phyloP scores from a whole-genome alignment of 2,329 filamentous ascomycete genomes.

The Penicillium sp. region DNA sequence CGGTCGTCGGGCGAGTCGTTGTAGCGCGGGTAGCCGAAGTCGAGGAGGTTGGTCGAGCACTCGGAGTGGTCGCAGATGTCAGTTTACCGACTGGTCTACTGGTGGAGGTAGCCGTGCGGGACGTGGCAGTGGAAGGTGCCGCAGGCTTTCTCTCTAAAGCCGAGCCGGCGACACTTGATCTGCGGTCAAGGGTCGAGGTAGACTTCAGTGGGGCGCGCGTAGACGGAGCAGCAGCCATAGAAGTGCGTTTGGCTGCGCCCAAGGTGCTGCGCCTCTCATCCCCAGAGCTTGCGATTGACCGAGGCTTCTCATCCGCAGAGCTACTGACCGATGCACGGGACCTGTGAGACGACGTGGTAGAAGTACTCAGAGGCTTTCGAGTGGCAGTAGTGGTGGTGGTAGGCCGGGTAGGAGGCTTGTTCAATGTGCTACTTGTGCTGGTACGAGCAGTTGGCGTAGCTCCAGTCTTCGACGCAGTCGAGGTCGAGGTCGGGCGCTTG shows the following conservation, averaged over 20 bases:
- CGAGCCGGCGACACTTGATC: slow-evolving; percentile 39
- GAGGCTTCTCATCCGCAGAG: slow-evolving; percentile 45
- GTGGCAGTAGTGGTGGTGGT: slow-evolving; percentile 27
- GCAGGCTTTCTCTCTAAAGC: slow-evolving; percentile 34
- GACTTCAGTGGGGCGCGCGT: slow-evolving; percentile 37
- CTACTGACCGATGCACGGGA: slow-evolving; percentile 45
- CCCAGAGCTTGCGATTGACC: slow-evolving; percentile 44
- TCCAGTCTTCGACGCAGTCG: slow-evolving; percentile 30
- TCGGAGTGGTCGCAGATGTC: slow-evolving; percentile 25
- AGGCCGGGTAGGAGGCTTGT: slow-evolving; percentile 47
- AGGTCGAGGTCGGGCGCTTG: slow-evolving; percentile 39
- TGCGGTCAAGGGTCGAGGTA: slow-evolving; percentile 37
- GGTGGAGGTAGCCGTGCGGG: slow-evolving; percentile 26
- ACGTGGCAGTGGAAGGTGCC: slow-evolving; percentile 14
- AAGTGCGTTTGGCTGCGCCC: slow-evolving; percentile 46
- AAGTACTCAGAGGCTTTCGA: slow-evolving; percentile 38
- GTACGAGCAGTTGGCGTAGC: slow-evolving; percentile 29
- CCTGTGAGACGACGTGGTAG: slow-evolving; percentile 40
- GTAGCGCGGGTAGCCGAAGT: slow-evolving; percentile 15
- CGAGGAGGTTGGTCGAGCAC: slow-evolving; percentile 27
- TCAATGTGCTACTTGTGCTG: slow-evolving; percentile 40
- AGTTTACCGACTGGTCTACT: slow-evolving; percentile 24
- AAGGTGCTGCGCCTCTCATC: slow-evolving; percentile 47
- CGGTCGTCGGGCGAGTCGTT: slow-evolving; percentile 20
- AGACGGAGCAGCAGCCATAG: slow-evolving; percentile 40